Conservation (phyloP, 2,329 filamentous ascomycete species). For the Aureobasidium mangrovei region DNA sequence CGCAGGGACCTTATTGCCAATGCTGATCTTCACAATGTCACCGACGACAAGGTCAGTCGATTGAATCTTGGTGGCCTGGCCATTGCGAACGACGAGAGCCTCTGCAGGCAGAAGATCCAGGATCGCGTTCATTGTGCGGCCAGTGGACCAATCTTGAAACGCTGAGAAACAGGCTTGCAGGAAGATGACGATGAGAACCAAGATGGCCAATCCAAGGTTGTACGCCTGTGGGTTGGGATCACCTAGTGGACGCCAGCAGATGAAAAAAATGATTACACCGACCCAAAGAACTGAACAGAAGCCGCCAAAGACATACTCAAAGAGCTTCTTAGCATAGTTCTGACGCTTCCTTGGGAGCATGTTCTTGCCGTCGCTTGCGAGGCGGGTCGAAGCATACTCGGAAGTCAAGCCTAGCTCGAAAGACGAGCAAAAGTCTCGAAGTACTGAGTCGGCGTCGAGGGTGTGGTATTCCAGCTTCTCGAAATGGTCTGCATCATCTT, state of each 20-base stretch:
- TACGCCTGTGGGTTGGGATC: constrained; percentile 33
- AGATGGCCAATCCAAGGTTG: constrained; percentile 39
- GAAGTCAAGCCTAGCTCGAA: constrained; percentile 28
- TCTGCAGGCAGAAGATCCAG: constrained; percentile 38
- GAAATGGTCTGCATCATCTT: constrained; percentile 33
- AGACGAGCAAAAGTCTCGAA: constrained; percentile 16
- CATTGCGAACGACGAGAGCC: constrained; percentile 34
- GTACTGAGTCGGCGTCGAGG: constrained; percentile 29
- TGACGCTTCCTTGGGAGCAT: constrained; percentile 35
- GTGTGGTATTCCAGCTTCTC: constrained; percentile 33
- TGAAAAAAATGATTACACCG: constrained; percentile 41
- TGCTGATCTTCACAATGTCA: constrained; percentile 33
- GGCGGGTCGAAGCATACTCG: constrained; percentile 26
- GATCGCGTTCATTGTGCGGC: constrained; percentile 41
- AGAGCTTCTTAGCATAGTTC: constrained; percentile 36
- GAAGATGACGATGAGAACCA: constrained; percentile 41
- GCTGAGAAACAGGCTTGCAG: constrained; percentile 40
- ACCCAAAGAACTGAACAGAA: constrained; percentile 42
- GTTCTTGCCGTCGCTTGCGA: constrained; percentile 36
- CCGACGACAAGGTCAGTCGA: constrained; percentile 33
- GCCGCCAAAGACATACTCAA: constrained; percentile 39
- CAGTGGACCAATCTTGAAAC: constrained; percentile 43
- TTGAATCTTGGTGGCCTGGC: constrained; percentile 27
- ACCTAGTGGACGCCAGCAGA: constrained; percentile 42
- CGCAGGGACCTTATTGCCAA: constrained; percentile 37